phyloP scores from a whole-genome alignment of 495 filamentous ascomycete species.

The Melanomma pulvis-pyrius region DNA sequence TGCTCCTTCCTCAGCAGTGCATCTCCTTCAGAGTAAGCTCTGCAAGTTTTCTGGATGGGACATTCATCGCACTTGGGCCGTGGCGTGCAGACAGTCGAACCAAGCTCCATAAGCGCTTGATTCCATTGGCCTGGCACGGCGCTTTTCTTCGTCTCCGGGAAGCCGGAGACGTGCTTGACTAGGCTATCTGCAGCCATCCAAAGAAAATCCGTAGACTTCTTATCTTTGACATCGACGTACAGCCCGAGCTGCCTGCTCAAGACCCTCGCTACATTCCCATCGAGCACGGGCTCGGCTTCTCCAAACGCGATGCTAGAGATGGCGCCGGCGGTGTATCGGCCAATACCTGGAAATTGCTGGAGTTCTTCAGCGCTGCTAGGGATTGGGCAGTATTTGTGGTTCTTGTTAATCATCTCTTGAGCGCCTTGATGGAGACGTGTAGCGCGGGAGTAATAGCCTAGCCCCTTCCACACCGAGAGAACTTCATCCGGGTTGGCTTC shows the following conservation, averaged over 20 bases:
- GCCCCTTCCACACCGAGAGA: constrained; percentile 31
- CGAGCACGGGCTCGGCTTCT: constrained; percentile 23
- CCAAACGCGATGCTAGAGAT: constrained; percentile 34
- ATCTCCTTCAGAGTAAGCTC: constrained; percentile 25
- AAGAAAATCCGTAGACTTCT: constrained; percentile 16
- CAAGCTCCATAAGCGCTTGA: constrained; percentile 35
- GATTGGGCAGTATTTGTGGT: constrained; percentile 10
- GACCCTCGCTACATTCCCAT: constrained; percentile 29
- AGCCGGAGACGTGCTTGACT: constrained; percentile 19
- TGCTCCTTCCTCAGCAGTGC: not conserved
- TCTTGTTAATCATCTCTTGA: constrained; percentile 10
- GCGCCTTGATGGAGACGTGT: constrained; percentile 29
- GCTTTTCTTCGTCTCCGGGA: constrained; percentile 3
- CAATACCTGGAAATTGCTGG: constrained; percentile 24
- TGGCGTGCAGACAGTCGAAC: constrained; percentile 29
- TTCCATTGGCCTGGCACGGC: constrained; percentile 27
- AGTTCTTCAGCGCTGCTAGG: constrained; percentile 15
- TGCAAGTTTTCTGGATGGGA: constrained; percentile 24
- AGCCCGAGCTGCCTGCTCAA: constrained; percentile 31
- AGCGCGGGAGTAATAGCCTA: constrained; percentile 32
- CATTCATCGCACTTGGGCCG: constrained; percentile 29
- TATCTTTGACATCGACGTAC: constrained; percentile 30
- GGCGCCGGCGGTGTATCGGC: constrained; percentile 28
- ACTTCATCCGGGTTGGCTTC: constrained; percentile 25
- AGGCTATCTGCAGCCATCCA: constrained; percentile 25